Evolutionary conservation across 2,329 filamentous ascomycete species (phyloP).

Genomic region (Coniella vitis): DNA sequence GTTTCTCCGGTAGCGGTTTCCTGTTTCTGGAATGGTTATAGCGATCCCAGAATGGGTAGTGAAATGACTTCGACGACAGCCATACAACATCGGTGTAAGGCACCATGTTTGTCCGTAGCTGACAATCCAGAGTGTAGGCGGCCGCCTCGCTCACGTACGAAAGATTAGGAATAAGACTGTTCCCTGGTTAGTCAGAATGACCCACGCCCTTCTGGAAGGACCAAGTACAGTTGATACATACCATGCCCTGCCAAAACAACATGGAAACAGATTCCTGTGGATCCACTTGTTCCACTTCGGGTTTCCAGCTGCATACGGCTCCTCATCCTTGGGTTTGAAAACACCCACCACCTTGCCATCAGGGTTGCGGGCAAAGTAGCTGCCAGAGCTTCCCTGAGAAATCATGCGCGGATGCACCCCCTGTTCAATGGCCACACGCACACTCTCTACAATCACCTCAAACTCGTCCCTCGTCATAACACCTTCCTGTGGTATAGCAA

Average conservation of each 20-base stretch:
- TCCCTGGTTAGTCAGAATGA: neutral
- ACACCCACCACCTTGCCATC: slow-evolving; percentile 94
- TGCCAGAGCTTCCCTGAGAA: slow-evolving; percentile 92
- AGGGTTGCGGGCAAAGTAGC: slow-evolving; percentile 90
- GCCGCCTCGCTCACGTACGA: slow-evolving; percentile 98
- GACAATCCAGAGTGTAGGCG: slow-evolving; percentile 87
- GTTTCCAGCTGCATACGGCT: slow-evolving; percentile 93
- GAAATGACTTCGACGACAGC: slow-evolving; percentile 92
- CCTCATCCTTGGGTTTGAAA: slow-evolving; percentile 98
- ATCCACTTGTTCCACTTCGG: slow-evolving; percentile 99
- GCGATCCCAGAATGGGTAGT: slow-evolving; percentile 96
- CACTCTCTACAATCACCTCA: slow-evolving; percentile 81
- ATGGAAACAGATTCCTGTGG: slow-evolving; percentile 93
- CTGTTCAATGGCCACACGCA: slow-evolving; percentile 81
- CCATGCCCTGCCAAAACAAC: slow-evolving; percentile 92
- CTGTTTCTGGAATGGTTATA: slow-evolving; percentile 81
- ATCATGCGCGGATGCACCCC: slow-evolving; percentile 94
- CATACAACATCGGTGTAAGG: slow-evolving; percentile 95
- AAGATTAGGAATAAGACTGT: slow-evolving; percentile 83
- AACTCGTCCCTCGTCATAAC: slow-evolving; percentile 75
- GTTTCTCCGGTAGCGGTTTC: slow-evolving; percentile 80
- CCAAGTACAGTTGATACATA: slow-evolving; percentile 22
- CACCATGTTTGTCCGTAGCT: slow-evolving; percentile 84
- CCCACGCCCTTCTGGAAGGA: neutral
- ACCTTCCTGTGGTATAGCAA: slow-evolving; percentile 58